phyloP scores from a whole-genome alignment of 192 early-diverging fungal species.

The Coemansia sp. region DNA sequence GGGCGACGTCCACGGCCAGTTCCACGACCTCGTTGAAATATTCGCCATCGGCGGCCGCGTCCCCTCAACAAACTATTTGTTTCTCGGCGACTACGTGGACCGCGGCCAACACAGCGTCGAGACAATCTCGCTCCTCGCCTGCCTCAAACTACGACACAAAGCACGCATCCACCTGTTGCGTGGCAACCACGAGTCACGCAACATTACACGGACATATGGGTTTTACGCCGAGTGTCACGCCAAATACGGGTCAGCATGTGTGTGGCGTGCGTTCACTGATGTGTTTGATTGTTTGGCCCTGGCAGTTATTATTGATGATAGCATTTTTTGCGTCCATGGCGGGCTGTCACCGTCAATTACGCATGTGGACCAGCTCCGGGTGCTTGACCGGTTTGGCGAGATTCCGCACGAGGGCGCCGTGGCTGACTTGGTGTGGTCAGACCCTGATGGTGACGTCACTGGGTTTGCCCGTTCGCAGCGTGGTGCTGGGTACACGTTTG shows the following conservation, averaged over 20 bases:
- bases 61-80: constrained; percentile 97
- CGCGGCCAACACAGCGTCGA: constrained; percentile 98
- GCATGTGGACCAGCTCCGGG: constrained; percentile 95
- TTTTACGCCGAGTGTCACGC: constrained; percentile 99
- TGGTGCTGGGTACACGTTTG: constrained; percentile 87
- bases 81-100: constrained; percentile 99
- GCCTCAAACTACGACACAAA: constrained; percentile 90
- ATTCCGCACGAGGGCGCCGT: constrained; percentile 86
- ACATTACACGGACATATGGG: constrained; percentile 99
- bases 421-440: constrained; percentile 87
- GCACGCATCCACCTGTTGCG: constrained; percentile 94
- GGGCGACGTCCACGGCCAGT: constrained; percentile 92
- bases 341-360: constrained; percentile 93
- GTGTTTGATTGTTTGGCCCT: constrained; percentile 97
- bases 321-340: constrained; percentile 98
- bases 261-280: constrained; percentile 97
- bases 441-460: constrained; percentile 86
- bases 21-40: constrained; percentile 93
- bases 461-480: constrained; percentile 87
- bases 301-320: constrained; percentile 94
- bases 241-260: constrained; percentile 97
- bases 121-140: constrained; percentile 92
- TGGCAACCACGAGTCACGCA: constrained; percentile 98
- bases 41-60: constrained; percentile 96
- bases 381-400: constrained; percentile 92